Evolutionary conservation across 257 asterid genomes (phyloP).

Genomic region (Solanum lignicaule): DNA sequence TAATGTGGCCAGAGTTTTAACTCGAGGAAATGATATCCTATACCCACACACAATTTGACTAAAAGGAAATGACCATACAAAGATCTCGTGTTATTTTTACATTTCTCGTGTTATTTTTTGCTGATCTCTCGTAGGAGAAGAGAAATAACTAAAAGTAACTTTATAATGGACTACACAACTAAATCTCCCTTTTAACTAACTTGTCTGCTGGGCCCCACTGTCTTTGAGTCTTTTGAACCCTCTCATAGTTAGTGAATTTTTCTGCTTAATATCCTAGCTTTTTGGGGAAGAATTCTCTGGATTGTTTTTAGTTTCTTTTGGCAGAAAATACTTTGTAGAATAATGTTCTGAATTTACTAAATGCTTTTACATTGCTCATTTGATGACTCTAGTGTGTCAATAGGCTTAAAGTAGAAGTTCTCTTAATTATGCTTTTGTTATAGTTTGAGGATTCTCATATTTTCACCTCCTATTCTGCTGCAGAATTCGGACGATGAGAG

Average conservation of each 20-base stretch:
- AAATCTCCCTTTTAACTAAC: not conserved
- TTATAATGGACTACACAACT: not conserved
- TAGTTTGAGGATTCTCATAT: not conserved
- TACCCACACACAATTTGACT: not conserved
- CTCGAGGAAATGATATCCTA: not conserved
- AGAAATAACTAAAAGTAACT: not conserved
- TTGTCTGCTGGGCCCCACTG: not conserved
- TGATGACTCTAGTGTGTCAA: not conserved
- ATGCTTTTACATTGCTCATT: not conserved
- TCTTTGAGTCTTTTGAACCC: not conserved
- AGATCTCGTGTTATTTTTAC: not conserved
- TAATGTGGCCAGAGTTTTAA: not conserved
- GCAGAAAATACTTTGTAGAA: not conserved
- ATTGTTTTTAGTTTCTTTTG: not conserved
- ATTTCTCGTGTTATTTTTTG: not conserved
- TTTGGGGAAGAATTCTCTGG: not conserved
- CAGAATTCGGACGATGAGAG: constrained; percentile 38
- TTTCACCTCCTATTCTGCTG: constrained; percentile 2
- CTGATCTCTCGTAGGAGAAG: not conserved
- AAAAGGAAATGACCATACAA: not conserved
- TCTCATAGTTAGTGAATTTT: not conserved
- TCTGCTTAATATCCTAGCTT: not conserved
- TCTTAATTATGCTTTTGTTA: not conserved
- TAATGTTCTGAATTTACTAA: not conserved
- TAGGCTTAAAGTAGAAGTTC: not conserved